Percentiles rank a stretch among this genome's conserved stretches.
Evolutionary conservation across 2,329 filamentous ascomycete genomes (phyloP).

Genomic region (Aschersonia sp.): DNA sequence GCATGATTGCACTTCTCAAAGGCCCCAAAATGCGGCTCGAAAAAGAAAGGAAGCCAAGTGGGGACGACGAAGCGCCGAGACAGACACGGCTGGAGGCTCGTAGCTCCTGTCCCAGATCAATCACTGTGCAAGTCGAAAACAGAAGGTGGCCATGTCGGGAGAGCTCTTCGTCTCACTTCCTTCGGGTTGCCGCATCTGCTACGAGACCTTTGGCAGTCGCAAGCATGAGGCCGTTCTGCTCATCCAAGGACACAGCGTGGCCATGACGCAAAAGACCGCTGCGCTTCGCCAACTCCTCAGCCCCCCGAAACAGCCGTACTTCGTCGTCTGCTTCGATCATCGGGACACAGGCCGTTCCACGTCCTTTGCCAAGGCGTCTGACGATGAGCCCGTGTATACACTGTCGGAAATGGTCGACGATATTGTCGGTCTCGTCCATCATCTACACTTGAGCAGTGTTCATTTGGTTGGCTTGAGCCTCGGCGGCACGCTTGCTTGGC

Average conservation of each 20-base stretch:
- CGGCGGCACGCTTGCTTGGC: slow-evolving; percentile 7
- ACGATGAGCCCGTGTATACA: slow-evolving; percentile 7
- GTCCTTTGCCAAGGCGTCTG: background rate
- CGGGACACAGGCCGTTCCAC: background rate
- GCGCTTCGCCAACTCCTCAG: slow-evolving; percentile 6
- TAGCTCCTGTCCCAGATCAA: no score
- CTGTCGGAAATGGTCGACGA: slow-evolving; percentile 13
- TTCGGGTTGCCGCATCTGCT: slow-evolving; percentile 13
- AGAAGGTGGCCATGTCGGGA: no score
- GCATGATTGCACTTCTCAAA: no score
- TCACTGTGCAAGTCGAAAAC: no score
- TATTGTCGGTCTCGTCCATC: slow-evolving; percentile 12
- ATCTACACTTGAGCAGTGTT: slow-evolving; percentile 8
- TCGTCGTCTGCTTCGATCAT: background rate
- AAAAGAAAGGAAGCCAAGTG: no score
- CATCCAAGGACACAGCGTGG: slow-evolving; percentile 5
- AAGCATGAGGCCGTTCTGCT: background rate
- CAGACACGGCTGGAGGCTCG: no score
- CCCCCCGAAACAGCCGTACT: background rate
- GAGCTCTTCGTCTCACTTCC: slow-evolving; percentile 13
- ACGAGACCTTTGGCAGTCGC: slow-evolving; percentile 12
- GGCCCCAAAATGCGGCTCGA: no score
- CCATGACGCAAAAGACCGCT: slow-evolving; percentile 12
- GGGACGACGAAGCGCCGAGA: no score
- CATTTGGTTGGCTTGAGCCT: slow-evolving; percentile 14